Evolutionary conservation across 805 yeast genomes (phyloP).

Genomic region (Metschnikowia peoriensis): DNA sequence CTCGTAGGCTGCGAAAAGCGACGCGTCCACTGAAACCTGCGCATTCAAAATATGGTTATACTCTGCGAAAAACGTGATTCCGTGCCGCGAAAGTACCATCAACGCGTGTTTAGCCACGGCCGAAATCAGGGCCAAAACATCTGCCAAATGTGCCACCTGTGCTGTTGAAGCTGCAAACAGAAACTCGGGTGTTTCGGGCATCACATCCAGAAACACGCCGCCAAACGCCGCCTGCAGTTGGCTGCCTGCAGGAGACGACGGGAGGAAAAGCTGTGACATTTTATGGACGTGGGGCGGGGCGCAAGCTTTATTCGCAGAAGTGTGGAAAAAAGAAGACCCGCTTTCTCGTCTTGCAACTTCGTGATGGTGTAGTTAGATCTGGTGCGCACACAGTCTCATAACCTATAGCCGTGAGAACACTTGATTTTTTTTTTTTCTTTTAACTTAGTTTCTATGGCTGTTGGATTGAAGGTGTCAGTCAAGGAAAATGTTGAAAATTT

Average conservation of each 20-base stretch:
- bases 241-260: conserved; percentile 12
- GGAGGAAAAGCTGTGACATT: conserved; percentile 13
- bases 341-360: no score
- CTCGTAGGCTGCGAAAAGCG: conserved; percentile 33
- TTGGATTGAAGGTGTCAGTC: no score
- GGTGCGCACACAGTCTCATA: no score
- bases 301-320: no score
- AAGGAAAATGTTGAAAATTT: no score
- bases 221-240: not conserved
- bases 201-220: not conserved
- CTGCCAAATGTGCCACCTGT: conserved; percentile 39
- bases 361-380: no score
- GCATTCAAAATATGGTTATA: conserved; percentile 37
- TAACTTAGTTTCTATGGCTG: no score
- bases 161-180: conserved; percentile 36
- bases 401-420: no score
- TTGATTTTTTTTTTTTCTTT: no score
- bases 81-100: conserved; percentile 31
- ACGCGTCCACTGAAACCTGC: conserved; percentile 34
- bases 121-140: conserved; percentile 32
- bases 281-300: no score
- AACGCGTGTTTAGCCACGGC: conserved; percentile 34
- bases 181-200: not conserved
- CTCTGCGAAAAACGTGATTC: conserved; percentile 35
- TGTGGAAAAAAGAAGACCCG: no score